These are phyloP conservation scores for Diplodia seriata DNA, from an alignment of 2,329 filamentous ascomycete species.

Conservation along the genomic window DNA sequence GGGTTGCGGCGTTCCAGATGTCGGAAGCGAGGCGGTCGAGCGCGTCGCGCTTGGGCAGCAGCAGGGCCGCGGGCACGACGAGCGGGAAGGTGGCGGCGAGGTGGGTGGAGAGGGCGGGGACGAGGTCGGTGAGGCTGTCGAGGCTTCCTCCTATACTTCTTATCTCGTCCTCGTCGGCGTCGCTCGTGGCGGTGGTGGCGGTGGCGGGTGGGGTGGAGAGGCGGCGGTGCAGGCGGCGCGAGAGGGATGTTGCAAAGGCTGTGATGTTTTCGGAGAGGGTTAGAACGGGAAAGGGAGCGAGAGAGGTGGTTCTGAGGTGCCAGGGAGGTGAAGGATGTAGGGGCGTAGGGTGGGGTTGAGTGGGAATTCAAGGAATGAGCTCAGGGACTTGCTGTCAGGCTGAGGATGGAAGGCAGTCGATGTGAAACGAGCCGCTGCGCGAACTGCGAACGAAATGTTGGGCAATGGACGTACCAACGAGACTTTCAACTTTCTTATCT, in stretches of 20 bases:
- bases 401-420: background rate
- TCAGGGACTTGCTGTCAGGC: background rate
- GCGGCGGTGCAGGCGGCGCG: conserved; percentile 37
- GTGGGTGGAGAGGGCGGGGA: conserved; percentile 43
- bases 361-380: background rate
- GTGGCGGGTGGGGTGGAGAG: background rate
- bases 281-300: background rate
- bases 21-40: conserved; percentile 64
- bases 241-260: conserved; percentile 46
- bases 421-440: background rate
- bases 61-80: conserved; percentile 36
- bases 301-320: background rate
- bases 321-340: background rate
- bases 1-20: conserved; percentile 72
- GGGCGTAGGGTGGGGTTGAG: background rate
- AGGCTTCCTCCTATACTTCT: background rate
- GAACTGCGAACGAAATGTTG: background rate
- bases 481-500: conserved; percentile 45
- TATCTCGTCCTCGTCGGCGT: too few species aligned
- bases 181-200: conserved; percentile 27
- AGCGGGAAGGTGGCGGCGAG: conserved; percentile 49
- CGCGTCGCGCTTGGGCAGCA: conserved; percentile 51
- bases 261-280: conserved; percentile 23
- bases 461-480: conserved; percentile 1
- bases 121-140: conserved; percentile 8